Conservation (phyloP, 345 rosid genomes). For the Linum trigynum region DNA sequence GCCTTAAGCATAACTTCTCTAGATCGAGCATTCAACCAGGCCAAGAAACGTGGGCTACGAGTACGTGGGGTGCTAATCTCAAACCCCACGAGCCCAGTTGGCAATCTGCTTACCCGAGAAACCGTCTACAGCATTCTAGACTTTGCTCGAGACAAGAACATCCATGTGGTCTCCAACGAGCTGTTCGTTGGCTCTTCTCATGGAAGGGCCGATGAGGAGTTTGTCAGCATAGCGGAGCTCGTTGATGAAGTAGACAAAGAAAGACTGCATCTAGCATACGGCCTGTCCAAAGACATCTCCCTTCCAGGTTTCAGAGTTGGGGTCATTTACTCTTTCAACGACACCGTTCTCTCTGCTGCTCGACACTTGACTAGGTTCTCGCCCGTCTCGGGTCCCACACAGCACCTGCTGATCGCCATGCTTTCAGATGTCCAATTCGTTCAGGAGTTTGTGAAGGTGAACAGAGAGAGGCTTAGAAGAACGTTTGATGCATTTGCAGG, state of each 20-base stretch:
- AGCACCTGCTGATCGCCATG: conserved; percentile 47
- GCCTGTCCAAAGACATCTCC: conserved; percentile 63
- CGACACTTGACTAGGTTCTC: conserved; percentile 62
- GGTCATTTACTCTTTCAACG: conserved; percentile 58
- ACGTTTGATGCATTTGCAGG: conserved; percentile 29
- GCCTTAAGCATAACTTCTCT: conserved; percentile 54
- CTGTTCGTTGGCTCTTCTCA: conserved; percentile 53
- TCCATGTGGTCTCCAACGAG: conserved; percentile 73
- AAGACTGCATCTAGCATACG: conserved; percentile 70
- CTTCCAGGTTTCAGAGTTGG: conserved; percentile 56
- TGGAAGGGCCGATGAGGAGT: conserved; percentile 36
- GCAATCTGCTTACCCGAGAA: conserved; percentile 44
- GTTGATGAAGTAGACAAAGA: conserved; percentile 48
- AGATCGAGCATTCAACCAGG: conserved; percentile 75
- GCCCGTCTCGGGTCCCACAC: conserved; percentile 60
- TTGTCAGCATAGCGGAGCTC: conserved; percentile 73
- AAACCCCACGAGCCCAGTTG: conserved; percentile 74
- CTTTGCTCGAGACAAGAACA: conserved; percentile 83
- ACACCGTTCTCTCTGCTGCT: conserved; percentile 49
- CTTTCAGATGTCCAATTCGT: conserved; percentile 45
- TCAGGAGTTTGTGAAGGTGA: conserved; percentile 34
- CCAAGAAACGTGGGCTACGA: conserved; percentile 77
- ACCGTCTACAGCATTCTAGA: conserved; percentile 60
- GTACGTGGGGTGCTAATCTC: conserved; percentile 72
- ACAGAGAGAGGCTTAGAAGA: conserved; percentile 43